Percentiles rank a stretch among this genome's conserved stretches.
Evolutionary conservation across 2,329 filamentous ascomycete species (phyloP).

Genomic region (Cordyceps farinosa): DNA sequence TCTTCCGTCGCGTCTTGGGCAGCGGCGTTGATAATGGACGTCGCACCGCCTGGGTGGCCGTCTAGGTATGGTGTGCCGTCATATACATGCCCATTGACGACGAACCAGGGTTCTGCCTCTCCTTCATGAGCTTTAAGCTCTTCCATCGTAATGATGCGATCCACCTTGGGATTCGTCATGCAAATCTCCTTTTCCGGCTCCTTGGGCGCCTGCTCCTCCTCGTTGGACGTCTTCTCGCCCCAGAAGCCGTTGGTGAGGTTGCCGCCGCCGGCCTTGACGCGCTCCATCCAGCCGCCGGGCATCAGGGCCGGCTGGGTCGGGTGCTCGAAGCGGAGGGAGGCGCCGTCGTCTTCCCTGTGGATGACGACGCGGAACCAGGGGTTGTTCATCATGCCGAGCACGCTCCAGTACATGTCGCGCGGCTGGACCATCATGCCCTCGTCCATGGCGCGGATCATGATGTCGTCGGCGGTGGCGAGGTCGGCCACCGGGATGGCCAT

Average conservation of each 20-base stretch:
- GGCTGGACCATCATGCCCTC: constrained; percentile 84
- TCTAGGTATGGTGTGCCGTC: constrained; percentile 78
- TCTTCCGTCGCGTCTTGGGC: constrained; percentile 81
- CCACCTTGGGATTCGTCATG: constrained; percentile 69
- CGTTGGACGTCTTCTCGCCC: constrained; percentile 66
- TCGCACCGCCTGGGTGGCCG: constrained; percentile 79
- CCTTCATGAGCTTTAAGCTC: constrained; percentile 67
- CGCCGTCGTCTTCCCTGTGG: constrained; percentile 54
- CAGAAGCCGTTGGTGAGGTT: constrained; percentile 78
- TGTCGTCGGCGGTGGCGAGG: constrained; percentile 62
- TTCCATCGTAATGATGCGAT: constrained; percentile 61
- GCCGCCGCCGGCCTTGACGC: constrained; percentile 77
- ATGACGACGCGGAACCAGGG: constrained; percentile 86
- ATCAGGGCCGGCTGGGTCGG: constrained; percentile 77
- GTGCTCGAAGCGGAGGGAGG: constrained; percentile 72
- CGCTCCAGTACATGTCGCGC: constrained; percentile 93
- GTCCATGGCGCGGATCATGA: constrained; percentile 85
- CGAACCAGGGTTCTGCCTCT: constrained; percentile 74
- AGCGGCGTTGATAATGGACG: constrained; percentile 79
- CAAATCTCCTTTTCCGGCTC: constrained; percentile 63
- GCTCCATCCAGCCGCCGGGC: constrained; percentile 89
- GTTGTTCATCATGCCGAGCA: constrained; percentile 97
- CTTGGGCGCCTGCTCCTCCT: constrained; percentile 32
- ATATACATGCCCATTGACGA: constrained; percentile 84
- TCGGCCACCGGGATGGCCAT: constrained; percentile 62